These are phyloP conservation scores for Penicillium sp. DNA, from an alignment of 2,329 filamentous ascomycete genomes.

Conservation along the genomic window DNA sequence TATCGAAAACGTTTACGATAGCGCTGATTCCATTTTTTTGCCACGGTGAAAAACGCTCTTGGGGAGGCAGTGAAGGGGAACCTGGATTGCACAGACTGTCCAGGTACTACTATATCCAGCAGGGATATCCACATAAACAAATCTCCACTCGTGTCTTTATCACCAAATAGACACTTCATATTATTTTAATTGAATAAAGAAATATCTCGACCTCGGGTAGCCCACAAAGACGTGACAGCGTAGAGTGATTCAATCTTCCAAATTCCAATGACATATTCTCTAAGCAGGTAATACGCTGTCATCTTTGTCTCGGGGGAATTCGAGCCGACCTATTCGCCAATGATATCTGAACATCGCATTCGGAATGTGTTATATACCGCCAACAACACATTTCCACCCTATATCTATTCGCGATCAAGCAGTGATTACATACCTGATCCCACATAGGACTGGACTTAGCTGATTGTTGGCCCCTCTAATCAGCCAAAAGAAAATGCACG, in stretches of 20 bases:
- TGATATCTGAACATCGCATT: neutral
- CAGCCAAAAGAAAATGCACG: neutral
- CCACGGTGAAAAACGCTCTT: neutral
- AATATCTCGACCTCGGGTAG: neutral
- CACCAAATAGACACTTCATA: neutral
- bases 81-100: neutral
- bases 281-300: slow-evolving; percentile 2
- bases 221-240: neutral
- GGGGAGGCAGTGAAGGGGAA: neutral
- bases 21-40: slow-evolving; percentile 22
- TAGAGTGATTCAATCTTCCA: neutral
- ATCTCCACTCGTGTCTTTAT: neutral
- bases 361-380: neutral
- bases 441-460: neutral
- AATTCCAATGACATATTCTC: neutral
- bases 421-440: neutral
- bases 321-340: neutral
- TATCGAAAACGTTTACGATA: slow-evolving; percentile 28
- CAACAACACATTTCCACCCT: neutral
- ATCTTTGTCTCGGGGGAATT: slow-evolving; percentile 1
- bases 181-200: neutral
- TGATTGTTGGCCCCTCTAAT: neutral
- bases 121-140: neutral
- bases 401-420: neutral
- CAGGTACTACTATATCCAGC: neutral